A percentile compares a stretch with the other conserved stretches of the same genome.
phyloP scores from a whole-genome alignment of 805 yeast species.

The Yarrowia sp. region DNA sequence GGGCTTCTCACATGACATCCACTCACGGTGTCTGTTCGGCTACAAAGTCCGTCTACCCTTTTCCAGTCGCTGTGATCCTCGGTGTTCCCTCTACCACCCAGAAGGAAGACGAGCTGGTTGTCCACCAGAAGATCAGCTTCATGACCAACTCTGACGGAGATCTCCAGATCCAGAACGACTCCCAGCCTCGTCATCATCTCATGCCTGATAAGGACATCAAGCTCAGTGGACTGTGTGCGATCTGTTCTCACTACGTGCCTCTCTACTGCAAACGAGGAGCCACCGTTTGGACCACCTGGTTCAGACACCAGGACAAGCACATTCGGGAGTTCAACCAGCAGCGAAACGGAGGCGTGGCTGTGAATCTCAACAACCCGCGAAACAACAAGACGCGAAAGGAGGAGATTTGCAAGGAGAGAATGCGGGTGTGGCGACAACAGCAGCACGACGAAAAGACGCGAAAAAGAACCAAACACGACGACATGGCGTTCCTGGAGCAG shows the following conservation, averaged over 20 bases:
- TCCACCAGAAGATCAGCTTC: neutral
- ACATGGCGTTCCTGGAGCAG: constrained; percentile 3
- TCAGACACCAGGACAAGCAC: constrained; percentile 36
- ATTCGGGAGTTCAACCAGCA: constrained; percentile 23
- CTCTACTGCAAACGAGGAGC: constrained; percentile 21
- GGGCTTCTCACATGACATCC: constrained; percentile 28
- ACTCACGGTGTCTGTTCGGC: constrained; percentile 26
- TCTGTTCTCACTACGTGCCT: constrained; percentile 13
- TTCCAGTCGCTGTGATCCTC: constrained; percentile 8
- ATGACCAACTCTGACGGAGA: constrained; percentile 1
- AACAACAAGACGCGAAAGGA: constrained; percentile 10
- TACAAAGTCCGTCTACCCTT: constrained; percentile 12
- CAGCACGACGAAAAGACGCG: neutral
- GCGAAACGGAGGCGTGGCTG: neutral
- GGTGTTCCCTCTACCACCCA: constrained; percentile 11
- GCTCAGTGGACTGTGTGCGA: constrained; percentile 16
- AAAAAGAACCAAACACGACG: neutral
- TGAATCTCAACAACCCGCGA: constrained; percentile 13
- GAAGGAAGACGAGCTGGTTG: constrained; percentile 10
- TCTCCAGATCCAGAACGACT: constrained; percentile 7
- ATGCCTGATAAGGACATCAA: constrained; percentile 17
- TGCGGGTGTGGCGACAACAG: neutral
- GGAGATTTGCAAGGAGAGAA: constrained; percentile 13
- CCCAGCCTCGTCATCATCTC: neutral
- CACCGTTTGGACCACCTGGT: constrained; percentile 29